These are phyloP conservation scores for Fusarium vanettenii DNA, from an alignment of 2,329 filamentous ascomycete species.

Conservation along the genomic window DNA sequence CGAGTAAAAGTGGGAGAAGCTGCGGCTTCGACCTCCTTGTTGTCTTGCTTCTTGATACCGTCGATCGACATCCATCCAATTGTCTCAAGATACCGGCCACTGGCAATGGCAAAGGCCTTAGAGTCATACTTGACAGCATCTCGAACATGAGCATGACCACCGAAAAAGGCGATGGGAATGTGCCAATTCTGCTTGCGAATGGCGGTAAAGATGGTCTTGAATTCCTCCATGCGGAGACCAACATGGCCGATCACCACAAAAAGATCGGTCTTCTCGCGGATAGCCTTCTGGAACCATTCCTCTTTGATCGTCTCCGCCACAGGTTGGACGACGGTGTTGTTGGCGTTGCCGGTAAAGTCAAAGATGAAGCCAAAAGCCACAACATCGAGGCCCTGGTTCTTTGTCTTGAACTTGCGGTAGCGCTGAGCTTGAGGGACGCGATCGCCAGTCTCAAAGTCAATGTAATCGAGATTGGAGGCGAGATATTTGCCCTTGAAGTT, in stretches of 20 bases:
- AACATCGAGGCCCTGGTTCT: slow-evolving; percentile 85
- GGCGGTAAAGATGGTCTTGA: slow-evolving; percentile 78
- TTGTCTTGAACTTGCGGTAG: slow-evolving; percentile 91
- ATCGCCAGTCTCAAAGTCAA: slow-evolving; percentile 77
- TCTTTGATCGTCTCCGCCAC: slow-evolving; percentile 86
- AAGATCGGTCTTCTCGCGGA: slow-evolving; percentile 86
- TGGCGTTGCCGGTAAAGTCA: slow-evolving; percentile 89
- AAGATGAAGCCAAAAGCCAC: slow-evolving; percentile 95
- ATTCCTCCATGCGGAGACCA: slow-evolving; percentile 83
- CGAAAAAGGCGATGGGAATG: slow-evolving; percentile 90
- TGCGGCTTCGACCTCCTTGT: slow-evolving; percentile 43
- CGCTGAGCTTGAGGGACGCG: slow-evolving; percentile 81
- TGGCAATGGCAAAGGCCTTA: slow-evolving; percentile 82
- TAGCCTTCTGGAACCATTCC: slow-evolving; percentile 88
- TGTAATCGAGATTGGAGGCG: slow-evolving; percentile 92
- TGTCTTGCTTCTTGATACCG: slow-evolving; percentile 60
- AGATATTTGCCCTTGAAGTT: slow-evolving; percentile 85
- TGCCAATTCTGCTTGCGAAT: slow-evolving; percentile 83
- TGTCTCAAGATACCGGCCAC: slow-evolving; percentile 93
- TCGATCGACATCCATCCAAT: slow-evolving; percentile 92
- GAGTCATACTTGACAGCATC: slow-evolving; percentile 85
- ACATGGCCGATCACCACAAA: slow-evolving; percentile 91
- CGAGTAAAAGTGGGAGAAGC: slow-evolving; percentile 72
- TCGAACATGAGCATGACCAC: slow-evolving; percentile 89
- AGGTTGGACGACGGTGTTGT: slow-evolving; percentile 86